These are phyloP conservation scores for Acacia melanoxylon DNA, from an alignment of 306 rosid genomes.

Conservation along the genomic window DNA sequence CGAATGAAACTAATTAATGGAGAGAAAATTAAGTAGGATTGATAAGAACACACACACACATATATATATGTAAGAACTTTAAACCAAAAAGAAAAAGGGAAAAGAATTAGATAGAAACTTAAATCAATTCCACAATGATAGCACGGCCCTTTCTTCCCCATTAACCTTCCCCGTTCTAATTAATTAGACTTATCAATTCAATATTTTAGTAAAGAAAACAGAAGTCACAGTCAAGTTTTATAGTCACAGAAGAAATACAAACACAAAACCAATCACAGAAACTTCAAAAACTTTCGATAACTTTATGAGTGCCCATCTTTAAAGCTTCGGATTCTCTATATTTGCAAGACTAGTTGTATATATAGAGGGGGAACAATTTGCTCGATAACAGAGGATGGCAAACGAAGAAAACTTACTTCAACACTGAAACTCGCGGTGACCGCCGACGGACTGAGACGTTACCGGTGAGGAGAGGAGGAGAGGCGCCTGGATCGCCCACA, in stretches of 20 bases:
- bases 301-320: background rate
- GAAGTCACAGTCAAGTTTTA: background rate
- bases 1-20: background rate
- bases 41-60: background rate
- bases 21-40: background rate
- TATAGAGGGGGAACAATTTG: too few relatives aligned
- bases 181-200: background rate
- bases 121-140: slow-evolving; percentile 23
- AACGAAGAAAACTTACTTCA: too few relatives aligned
- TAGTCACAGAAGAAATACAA: background rate
- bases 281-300: background rate
- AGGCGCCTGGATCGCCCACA: too few relatives aligned
- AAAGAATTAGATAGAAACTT: background rate
- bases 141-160: slow-evolving; percentile 32
- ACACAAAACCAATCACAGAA: background rate
- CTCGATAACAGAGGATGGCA: too few relatives aligned
- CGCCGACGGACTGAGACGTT: too few relatives aligned
- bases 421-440: too few relatives aligned
- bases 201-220: background rate
- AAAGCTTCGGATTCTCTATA: background rate
- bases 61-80: background rate
- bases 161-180: background rate
- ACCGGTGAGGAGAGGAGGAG: too few relatives aligned
- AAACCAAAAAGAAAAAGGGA: background rate
- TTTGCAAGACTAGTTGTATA: background rate